Conservation (phyloP, 768 basidiomycete species). For the Dioszegia aurantiaca region DNA sequence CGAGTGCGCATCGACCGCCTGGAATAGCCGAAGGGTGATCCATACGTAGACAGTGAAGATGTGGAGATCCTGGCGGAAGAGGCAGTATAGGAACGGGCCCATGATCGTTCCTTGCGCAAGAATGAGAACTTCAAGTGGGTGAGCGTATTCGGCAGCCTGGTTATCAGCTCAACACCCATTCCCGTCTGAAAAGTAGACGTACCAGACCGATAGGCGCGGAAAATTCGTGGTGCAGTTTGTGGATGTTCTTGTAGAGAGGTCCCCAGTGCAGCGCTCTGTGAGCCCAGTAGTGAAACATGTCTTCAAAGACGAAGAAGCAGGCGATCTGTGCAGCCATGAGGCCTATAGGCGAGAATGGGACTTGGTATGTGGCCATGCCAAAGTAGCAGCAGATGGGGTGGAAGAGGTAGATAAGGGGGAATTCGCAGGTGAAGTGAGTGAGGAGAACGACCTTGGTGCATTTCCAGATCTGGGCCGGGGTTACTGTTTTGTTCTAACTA, state of each 20-base stretch:
- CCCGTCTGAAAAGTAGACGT: conserved; percentile 17
- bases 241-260: conserved; percentile 79
- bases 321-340: conserved; percentile 73
- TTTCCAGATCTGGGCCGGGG: conserved; percentile 81
- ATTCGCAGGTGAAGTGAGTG: conserved; percentile 92
- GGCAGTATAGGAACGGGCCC: conserved; percentile 83
- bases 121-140: conserved; percentile 93
- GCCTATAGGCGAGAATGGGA: conserved; percentile 76
- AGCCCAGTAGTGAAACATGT: conserved; percentile 92
- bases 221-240: conserved; percentile 97
- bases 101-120: conserved; percentile 86
- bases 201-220: conserved; percentile 92
- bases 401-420: conserved; percentile 86
- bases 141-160: conserved; percentile 81
- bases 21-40: conserved; percentile 91
- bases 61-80: conserved; percentile 71
- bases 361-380: conserved; percentile 88
- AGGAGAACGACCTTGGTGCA: conserved; percentile 92
- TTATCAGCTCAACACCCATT: background rate
- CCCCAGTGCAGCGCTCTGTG: conserved; percentile 81
- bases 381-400: conserved; percentile 82
- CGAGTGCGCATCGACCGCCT: conserved; percentile 94
- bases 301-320: conserved; percentile 93
- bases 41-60: conserved; percentile 90
- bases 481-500: conserved; percentile 64